Percentiles rank a stretch among this genome's conserved stretches.
phyloP scores from a whole-genome alignment of 371 early-diverging fungal species.

The Caulochytrium protostelioides region DNA sequence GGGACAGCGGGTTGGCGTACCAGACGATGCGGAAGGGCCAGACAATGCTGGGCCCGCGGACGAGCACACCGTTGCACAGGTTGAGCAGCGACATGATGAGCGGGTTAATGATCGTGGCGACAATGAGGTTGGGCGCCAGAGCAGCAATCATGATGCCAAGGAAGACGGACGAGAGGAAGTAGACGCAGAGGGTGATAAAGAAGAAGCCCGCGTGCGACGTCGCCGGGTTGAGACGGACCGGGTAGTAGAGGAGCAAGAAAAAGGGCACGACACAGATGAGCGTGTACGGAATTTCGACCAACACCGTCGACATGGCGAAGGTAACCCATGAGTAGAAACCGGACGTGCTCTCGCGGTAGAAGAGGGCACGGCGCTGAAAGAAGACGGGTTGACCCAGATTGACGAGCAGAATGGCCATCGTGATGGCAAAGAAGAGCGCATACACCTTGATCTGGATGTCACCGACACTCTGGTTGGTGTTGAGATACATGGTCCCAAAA shows the following conservation, averaged over 20 bases:
- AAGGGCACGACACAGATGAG: slow-evolving; percentile 28
- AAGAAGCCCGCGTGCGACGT: slow-evolving; percentile 36
- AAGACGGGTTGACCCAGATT: slow-evolving; percentile 51
- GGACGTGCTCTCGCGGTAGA: slow-evolving; percentile 43
- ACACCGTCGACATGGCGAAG: slow-evolving; percentile 30
- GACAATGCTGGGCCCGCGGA: slow-evolving; percentile 58
- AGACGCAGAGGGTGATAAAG: slow-evolving; percentile 33
- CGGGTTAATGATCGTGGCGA: slow-evolving; percentile 41
- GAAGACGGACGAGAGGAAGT: slow-evolving; percentile 40
- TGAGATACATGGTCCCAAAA: no score
- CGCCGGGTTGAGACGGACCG: slow-evolving; percentile 31
- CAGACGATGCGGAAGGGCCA: slow-evolving; percentile 52
- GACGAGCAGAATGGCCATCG: slow-evolving; percentile 40
- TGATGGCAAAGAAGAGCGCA: slow-evolving; percentile 42
- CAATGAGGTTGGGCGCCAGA: slow-evolving; percentile 26
- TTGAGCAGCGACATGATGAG: slow-evolving; percentile 48
- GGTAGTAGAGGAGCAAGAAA: slow-evolving; percentile 47
- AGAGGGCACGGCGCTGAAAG: slow-evolving; percentile 44
- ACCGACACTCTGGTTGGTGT: no score
- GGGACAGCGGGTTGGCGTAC: slow-evolving; percentile 53
- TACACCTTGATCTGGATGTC: slow-evolving; percentile 51
- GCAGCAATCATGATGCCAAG: slow-evolving; percentile 52
- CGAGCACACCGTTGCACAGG: slow-evolving; percentile 51
- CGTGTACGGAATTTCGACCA: slow-evolving; percentile 40
- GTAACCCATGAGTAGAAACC: slow-evolving; percentile 50